A percentile compares a stretch with the other conserved stretches of the same genome.
These are phyloP conservation scores for Talaromyces stipitatus DNA, from an alignment of 495 filamentous ascomycete species.

Conservation along the genomic window DNA sequence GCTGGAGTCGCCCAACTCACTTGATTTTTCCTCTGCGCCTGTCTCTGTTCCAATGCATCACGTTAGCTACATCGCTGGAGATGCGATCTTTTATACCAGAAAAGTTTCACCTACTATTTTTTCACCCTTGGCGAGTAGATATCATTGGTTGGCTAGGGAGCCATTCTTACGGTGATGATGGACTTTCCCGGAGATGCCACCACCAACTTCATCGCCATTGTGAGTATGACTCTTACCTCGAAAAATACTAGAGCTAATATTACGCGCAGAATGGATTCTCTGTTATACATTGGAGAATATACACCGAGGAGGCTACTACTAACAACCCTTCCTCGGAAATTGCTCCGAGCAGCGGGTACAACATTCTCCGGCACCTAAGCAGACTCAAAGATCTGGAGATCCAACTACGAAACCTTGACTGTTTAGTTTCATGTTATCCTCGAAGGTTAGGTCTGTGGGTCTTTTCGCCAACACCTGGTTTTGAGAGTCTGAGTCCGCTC, in stretches of 20 bases:
- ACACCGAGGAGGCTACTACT: constrained; percentile 34
- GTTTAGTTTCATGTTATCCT: constrained; percentile 34
- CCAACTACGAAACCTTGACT: constrained; percentile 26
- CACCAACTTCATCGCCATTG: constrained; percentile 41
- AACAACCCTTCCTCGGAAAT: constrained; percentile 26
- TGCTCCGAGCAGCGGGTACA: constrained; percentile 29
- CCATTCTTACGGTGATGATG: constrained; percentile 25
- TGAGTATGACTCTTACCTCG: constrained; percentile 18
- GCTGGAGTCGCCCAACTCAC: not conserved
- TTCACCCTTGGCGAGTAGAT: constrained; percentile 12
- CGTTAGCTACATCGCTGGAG: not conserved
- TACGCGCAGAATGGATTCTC: constrained; percentile 37
- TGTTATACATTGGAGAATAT: constrained; percentile 42
- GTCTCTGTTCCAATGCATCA: not conserved
- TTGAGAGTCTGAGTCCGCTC: constrained; percentile 27
- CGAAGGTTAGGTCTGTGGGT: constrained; percentile 36
- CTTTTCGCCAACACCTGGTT: constrained; percentile 35
- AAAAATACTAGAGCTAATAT: not conserved
- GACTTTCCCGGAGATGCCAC: constrained; percentile 40
- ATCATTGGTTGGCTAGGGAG: constrained; percentile 19
- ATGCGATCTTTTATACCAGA: constrained; percentile 4
- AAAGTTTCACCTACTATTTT: constrained; percentile 1
- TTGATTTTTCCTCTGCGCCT: not conserved
- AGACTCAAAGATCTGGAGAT: constrained; percentile 39
- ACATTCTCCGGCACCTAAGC: constrained; percentile 37